Base-by-base conservation (phyloP, 495 filamentous ascomycete genomes). In the Aspergillus wentii region DNA sequence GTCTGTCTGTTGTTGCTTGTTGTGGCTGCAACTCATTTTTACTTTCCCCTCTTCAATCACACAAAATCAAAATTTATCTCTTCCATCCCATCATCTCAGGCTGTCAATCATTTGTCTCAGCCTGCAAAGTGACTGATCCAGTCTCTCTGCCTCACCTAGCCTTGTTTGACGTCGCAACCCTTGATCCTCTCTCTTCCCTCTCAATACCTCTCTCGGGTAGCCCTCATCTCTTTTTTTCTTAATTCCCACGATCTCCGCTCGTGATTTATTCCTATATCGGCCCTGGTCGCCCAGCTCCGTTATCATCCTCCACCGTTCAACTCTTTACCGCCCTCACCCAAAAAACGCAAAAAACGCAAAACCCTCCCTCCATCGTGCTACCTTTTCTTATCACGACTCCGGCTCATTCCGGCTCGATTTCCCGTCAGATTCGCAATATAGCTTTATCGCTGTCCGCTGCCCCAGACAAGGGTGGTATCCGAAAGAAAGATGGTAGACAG, bases 401-500 rank as follows among this genome's bases (percentile, higher is more conserved):
- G n/a, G n/a, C n/a, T n/a, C n/a, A n/a, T 29, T n/a, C 26, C 5
- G 22, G 22, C 10, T 25, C 14, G 5, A n/a, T 13, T 29, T 13
- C 14, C 4, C 10, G 26, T 25, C 6, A 25, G 5, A 4, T 29
- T n/a, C 11, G 11, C 26, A 29, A 29, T n/a, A n/a, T 29, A 29
- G 11, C 26, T 13, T 29, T 29, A 6, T 25, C 11, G 5, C 10
- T 6, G 4, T 13, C 11, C 14, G 3, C 42, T 41, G 22, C 48
- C 52, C 41, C 40, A 34, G 37, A 8, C 32, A 51, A 61, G 59
- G 58, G 51, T 57, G 46, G 56, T 44, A 38, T 46, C 56, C 57
- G 58, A 68, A 90, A 56, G 55, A 62, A 65, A 83, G 70, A 98
- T 98, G 92, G 90, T 92, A 71, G 92, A 95, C 74, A 86, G 83